These are phyloP conservation scores for Agapanthus africanus DNA, from an alignment of 106 monocot species.

Conservation along the genomic window DNA sequence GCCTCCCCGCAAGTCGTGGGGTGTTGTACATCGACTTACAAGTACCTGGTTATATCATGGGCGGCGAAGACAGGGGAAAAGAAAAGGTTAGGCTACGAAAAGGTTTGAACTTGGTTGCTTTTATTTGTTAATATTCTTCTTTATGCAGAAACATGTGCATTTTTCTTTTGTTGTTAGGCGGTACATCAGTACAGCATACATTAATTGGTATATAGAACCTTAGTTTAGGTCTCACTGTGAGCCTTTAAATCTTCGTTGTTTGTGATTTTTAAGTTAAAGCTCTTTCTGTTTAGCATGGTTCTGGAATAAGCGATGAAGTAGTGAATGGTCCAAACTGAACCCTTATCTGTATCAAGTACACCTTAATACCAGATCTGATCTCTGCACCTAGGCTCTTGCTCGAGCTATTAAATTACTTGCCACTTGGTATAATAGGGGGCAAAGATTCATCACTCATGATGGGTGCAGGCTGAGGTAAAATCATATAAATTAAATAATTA, in stretches of 20 bases:
- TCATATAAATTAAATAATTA: background rate
- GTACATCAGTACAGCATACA: no score
- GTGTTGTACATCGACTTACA: no score
- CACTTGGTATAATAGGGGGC: background rate
- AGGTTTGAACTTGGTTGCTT: conserved; percentile 36
- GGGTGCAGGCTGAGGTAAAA: background rate
- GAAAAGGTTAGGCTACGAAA: conserved; percentile 97
- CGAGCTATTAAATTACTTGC: background rate
- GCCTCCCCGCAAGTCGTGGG: no score
- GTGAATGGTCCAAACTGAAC: background rate
- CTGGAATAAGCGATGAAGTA: background rate
- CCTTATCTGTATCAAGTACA: background rate
- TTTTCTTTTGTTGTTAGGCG: background rate
- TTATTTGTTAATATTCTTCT: background rate
- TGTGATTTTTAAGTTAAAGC: background rate
- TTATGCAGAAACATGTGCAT: background rate
- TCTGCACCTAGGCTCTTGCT: background rate
- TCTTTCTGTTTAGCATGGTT: background rate
- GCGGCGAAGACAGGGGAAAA: conserved; percentile 92
- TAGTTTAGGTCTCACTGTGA: background rate
- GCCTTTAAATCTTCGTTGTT: background rate
- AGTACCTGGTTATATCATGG: conserved; percentile 94
- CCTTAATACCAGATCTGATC: background rate
- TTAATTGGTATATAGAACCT: background rate
- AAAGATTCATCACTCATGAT: background rate